Percentiles rank a stretch among this genome's conserved stretches.
Evolutionary conservation across 495 filamentous ascomycete species (phyloP).

Genomic region (Clavariopsis aquatica): DNA sequence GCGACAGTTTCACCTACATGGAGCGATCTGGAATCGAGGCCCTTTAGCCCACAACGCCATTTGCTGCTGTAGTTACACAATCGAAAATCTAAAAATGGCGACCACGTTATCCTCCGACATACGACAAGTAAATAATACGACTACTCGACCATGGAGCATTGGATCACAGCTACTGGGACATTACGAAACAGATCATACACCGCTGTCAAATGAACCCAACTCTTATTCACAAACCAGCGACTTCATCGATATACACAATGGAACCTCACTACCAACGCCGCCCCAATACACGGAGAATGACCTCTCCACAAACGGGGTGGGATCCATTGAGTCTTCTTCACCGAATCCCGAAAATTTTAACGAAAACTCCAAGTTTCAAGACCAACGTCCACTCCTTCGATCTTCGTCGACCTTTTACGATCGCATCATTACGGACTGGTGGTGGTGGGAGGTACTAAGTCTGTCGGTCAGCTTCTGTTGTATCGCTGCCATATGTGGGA

Average conservation of each 20-base stretch:
- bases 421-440: slow-evolving; percentile 31
- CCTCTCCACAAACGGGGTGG: neutral
- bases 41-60: neutral
- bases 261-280: neutral
- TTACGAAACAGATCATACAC: neutral
- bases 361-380: neutral
- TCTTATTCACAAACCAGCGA: slow-evolving; percentile 11
- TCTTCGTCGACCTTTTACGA: slow-evolving; percentile 24
- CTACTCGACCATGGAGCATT: slow-evolving; percentile 6
- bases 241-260: slow-evolving; percentile 7
- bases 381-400: slow-evolving; percentile 10
- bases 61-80: neutral
- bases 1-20: neutral
- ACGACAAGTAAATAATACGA: slow-evolving; percentile 1
- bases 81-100: neutral
- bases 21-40: neutral
- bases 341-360: neutral
- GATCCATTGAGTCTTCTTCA: neutral
- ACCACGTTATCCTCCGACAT: neutral
- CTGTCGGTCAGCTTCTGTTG: slow-evolving; percentile 14
- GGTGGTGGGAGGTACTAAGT: slow-evolving; percentile 33
- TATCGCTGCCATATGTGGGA: slow-evolving; percentile 19
- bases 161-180: slow-evolving; percentile 8
- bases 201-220: neutral
- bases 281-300: neutral